Evolutionary conservation across 2,329 filamentous ascomycete genomes (phyloP).

Genomic region (Geosmithia morbida): DNA sequence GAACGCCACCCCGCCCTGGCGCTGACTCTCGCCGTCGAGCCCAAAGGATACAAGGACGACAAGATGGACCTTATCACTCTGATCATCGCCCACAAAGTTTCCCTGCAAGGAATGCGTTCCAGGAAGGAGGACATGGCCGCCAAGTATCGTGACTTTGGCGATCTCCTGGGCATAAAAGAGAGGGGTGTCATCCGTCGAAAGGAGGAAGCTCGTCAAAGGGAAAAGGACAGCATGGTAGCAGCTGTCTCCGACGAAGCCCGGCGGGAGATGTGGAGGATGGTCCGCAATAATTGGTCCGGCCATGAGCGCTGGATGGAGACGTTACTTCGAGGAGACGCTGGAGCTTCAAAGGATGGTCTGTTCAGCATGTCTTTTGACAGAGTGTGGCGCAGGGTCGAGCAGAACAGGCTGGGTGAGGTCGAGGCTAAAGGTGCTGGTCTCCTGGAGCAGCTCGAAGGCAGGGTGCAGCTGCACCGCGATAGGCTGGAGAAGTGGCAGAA

Average conservation of each 20-base stretch:
- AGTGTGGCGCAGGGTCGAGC: constrained; percentile 55
- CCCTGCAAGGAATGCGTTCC: constrained; percentile 43
- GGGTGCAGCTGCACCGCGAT: constrained; percentile 51
- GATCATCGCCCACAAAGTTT: constrained; percentile 57
- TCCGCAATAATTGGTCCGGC: constrained; percentile 67
- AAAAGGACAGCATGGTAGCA: constrained; percentile 10
- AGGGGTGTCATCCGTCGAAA: constrained; percentile 38
- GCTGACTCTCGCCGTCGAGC: constrained; percentile 41
- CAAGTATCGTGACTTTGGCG: constrained; percentile 48
- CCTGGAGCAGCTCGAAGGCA: constrained; percentile 55
- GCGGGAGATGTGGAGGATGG: constrained; percentile 38
- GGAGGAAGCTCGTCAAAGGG: constrained; percentile 24
- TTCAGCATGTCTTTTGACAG: constrained; percentile 52
- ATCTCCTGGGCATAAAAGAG: constrained; percentile 50
- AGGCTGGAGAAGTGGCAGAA: constrained; percentile 60
- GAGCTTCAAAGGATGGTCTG: constrained; percentile 43
- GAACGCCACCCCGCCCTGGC: constrained; percentile 31
- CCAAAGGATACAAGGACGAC: constrained; percentile 39
- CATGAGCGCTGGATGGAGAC: constrained; percentile 59
- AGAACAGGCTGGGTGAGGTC: constrained; percentile 40
- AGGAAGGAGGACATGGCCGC: constrained; percentile 44
- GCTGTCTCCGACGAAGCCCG: constrained; percentile 26
- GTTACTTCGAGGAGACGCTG: constrained; percentile 52
- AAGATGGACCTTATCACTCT: constrained; percentile 47
- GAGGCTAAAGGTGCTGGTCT: constrained; percentile 37